phyloP scores from a whole-genome alignment of 2,329 filamentous ascomycete species.

The Clarireedia homoeocarpa region DNA sequence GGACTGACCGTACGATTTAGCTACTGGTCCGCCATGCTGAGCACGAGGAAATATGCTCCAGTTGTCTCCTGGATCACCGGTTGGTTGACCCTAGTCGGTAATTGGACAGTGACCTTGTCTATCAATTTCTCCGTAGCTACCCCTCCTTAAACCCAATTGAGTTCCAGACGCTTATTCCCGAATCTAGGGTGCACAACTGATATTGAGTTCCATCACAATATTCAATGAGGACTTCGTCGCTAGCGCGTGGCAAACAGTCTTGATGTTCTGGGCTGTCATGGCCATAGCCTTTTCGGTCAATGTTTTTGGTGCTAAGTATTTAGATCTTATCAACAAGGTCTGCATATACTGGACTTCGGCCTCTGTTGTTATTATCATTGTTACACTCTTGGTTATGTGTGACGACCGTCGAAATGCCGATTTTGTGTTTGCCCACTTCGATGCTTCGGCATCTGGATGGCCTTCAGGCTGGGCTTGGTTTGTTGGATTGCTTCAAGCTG shows the following conservation, averaged over 20 bases:
- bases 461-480: constrained; percentile 65
- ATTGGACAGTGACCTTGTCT: constrained; percentile 56
- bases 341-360: constrained; percentile 66
- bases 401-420: constrained; percentile 47
- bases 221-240: constrained; percentile 63
- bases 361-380: constrained; percentile 60
- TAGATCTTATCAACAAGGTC: constrained; percentile 64
- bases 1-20: neutral
- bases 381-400: constrained; percentile 49
- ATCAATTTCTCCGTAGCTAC: constrained; percentile 35
- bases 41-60: constrained; percentile 56
- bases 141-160: neutral
- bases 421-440: constrained; percentile 63
- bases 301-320: constrained; percentile 50
- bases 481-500: constrained; percentile 58
- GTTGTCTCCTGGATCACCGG: constrained; percentile 63
- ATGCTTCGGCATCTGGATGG: constrained; percentile 58
- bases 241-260: constrained; percentile 60
- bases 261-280: constrained; percentile 68
- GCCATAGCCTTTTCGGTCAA: constrained; percentile 56
- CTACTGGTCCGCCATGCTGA: constrained; percentile 63
- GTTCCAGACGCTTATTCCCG: neutral
- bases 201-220: constrained; percentile 59
- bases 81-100: constrained; percentile 65
- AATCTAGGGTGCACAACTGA: constrained; percentile 53